Base-by-base conservation (phyloP, 345 rosid genomes). In the Murraya koenigii region DNA sequence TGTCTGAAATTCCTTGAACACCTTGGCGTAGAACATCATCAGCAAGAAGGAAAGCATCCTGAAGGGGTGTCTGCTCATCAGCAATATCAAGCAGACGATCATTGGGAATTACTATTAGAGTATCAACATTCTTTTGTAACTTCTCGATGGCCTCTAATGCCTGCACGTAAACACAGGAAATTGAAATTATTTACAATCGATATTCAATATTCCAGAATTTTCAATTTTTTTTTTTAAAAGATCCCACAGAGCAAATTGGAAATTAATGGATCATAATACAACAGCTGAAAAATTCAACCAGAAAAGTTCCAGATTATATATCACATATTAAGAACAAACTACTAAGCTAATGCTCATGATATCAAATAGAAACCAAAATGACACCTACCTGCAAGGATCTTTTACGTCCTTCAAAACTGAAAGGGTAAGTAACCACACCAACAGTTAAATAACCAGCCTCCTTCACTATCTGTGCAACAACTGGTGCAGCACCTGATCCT, bases 401-500 rank as follows among this genome's bases (percentile, higher is more conserved):
- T 88, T 93, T 94, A 69, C 98, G 97, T 47, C 99, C 99, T 86
- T 96, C 99, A 71, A 96, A 96, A 84, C 99, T 96, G 85, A 96
- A 93, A 25, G 99, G 99, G 82, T 94, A 96, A 14, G 99, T 96
- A 73, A 96, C 98, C 78, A 93, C 99, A 78, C 99, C 99, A 79
- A 96, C 99, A 56, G 98, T 96, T 82, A 96, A 87, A 78, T 93
- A 93, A 54, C 98, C 99, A 30, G 97, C 96, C 58, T 96, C 99
- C 77, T 88, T 96, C 10, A 97, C 73, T 75, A 96, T 90, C 83
- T 91, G 97, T 62, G 98, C 99, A 47, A 96, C 97, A 28, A 96
- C 97, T 25, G 99, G 98, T 49, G 99, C 99, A 90, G 99, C 99
- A 77, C 99, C 99, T 10, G 99, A 96, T 14, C 99, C 99, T 30